Evolutionary conservation across 768 basidiomycete species (phyloP).

Genomic region (Lentinula sp.): DNA sequence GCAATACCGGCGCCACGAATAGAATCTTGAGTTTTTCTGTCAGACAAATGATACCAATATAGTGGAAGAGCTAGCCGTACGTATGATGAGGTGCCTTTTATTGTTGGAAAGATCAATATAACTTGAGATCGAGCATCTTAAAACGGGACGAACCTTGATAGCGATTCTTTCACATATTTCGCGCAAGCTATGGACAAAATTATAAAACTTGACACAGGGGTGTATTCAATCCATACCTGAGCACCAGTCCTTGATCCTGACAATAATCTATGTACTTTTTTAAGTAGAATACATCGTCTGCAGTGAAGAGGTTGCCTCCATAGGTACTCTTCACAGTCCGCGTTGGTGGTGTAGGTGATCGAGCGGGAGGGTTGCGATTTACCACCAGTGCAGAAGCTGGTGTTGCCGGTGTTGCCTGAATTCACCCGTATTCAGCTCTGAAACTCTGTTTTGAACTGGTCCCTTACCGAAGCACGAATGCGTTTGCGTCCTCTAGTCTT

Average conservation of each 20-base stretch:
- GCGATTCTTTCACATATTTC: constrained; percentile 88
- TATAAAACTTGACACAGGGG: background rate
- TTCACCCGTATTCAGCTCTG: constrained; percentile 4
- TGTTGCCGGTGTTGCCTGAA: constrained; percentile 55
- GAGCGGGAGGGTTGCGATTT: constrained; percentile 62
- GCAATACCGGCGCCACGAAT: constrained; percentile 88
- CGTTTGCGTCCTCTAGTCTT: constrained; percentile 66
- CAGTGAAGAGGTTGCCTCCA: constrained; percentile 82
- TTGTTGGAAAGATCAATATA: constrained; percentile 7
- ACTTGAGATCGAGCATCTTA: background rate
- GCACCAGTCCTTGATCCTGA: constrained; percentile 78
- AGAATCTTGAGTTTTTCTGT: constrained; percentile 47
- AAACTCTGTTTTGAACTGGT: constrained; percentile 2
- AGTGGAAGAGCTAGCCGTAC: constrained; percentile 32
- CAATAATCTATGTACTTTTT: constrained; percentile 90
- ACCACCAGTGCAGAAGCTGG: constrained; percentile 62
- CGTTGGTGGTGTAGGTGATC: constrained; percentile 79
- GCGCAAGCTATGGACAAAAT: constrained; percentile 39
- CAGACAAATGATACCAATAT: background rate
- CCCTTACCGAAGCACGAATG: constrained; percentile 47
- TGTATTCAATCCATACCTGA: constrained; percentile 43
- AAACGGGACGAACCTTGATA: constrained; percentile 49
- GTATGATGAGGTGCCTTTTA: constrained; percentile 82
- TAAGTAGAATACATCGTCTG: constrained; percentile 77
- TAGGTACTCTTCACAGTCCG: constrained; percentile 86